Evolutionary conservation across 352 stramenopile species (phyloP), one percentile per base, ranked within the genome.

Genomic region (Pythium diclinum): DNA sequence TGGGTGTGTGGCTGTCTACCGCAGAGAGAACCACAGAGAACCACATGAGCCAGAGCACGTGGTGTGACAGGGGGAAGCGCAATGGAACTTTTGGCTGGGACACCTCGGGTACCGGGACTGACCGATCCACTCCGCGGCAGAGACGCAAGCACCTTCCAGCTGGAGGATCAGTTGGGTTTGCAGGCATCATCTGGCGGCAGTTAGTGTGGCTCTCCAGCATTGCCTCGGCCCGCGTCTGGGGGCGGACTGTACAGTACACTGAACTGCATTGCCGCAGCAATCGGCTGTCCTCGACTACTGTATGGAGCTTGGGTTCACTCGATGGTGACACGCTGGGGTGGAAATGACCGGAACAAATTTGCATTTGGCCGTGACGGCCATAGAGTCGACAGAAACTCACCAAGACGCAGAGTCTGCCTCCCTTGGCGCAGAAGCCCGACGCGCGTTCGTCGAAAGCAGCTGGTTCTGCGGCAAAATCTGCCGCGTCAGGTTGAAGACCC

Each of bases 141-240:
- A 51, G 44, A 51, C 44, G 44, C 44, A 51, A 30, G 21, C 44
- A 51, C 44, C 44, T 51, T 51, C 44, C 44, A 51, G n/a, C 44
- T 51, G 44, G 44, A 30, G 44, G 44, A 51, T 51, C 44, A 51
- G 44, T 51, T 51, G 44, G 44, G 44, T 51, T 51, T n/a, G 44
- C 44, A 4, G 21, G n/a, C 44, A 14, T 51, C 44, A 51, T 11
- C 44, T 51, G 44, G 44, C 30, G 44, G 44, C 44, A 51, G 44
- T 30, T 51, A 51, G 10, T 30, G n/a, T 51, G 44, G 44, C 44
- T 51, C 19, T 11, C 44, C n/a, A 51, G n/a, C 11, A 51, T 51
- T 28, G 32, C 28, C 36, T 11, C 36, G 16, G 36, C 36, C 36
- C 0, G 36, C 13, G 36, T 42, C 36, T 10, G 10, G n/a, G 6